phyloP scores from a whole-genome alignment of 805 yeast genomes.

The Maudiozyma turicensis region DNA sequence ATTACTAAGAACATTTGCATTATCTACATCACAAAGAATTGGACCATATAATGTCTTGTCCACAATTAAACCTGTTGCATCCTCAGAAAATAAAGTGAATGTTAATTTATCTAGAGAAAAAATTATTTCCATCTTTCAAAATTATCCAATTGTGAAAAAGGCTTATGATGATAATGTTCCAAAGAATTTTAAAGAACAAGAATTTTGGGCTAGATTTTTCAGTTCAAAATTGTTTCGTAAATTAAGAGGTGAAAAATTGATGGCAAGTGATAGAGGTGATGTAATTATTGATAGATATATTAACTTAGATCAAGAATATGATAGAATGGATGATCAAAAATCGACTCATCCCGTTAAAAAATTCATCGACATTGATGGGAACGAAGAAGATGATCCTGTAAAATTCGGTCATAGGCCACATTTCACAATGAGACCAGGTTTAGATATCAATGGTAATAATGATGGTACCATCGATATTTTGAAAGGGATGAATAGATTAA shows the following conservation, averaged over 20 bases:
- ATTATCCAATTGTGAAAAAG: constrained; percentile 81
- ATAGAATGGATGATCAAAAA: constrained; percentile 35
- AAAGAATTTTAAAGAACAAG: constrained; percentile 67
- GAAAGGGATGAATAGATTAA: constrained; percentile 80
- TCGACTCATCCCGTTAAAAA: constrained; percentile 46
- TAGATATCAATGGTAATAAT: constrained; percentile 39
- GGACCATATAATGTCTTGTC: constrained; percentile 93
- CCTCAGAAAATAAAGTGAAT: constrained; percentile 86
- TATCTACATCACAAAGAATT: constrained; percentile 70
- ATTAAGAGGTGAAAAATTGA: constrained; percentile 78
- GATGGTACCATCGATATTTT: constrained; percentile 65
- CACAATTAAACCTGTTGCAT: constrained; percentile 88
- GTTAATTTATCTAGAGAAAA: constrained; percentile 87
- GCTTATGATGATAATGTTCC: constrained; percentile 93
- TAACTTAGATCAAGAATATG: constrained; percentile 53
- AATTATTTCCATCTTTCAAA: constrained; percentile 81
- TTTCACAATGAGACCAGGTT: constrained; percentile 66
- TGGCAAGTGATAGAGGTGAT: constrained; percentile 72
- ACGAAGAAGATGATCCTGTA: constrained; percentile 70
- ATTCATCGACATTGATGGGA: constrained; percentile 71
- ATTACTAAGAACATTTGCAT: constrained; percentile 73
- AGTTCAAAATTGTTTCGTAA: constrained; percentile 80
- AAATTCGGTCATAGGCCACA: constrained; percentile 76
- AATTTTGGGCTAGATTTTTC: constrained; percentile 94
- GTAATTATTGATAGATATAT: constrained; percentile 76